Evolutionary conservation across 352 stramenopile species (phyloP), one percentile per base, ranked within the genome.

Genomic region (Globisporangium viniferum): DNA sequence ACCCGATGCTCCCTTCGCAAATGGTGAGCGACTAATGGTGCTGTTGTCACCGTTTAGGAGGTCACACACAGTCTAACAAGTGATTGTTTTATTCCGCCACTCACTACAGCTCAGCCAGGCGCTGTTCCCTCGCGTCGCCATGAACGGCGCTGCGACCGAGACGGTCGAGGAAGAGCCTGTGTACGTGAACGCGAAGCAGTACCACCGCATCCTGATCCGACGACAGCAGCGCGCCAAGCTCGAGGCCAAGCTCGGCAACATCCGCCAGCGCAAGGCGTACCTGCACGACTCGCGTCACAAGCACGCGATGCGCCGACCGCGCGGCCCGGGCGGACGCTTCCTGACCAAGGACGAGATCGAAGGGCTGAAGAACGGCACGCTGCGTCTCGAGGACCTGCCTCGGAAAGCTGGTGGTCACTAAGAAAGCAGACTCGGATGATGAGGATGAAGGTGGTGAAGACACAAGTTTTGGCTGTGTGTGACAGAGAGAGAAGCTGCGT

Each of bases 101-200:
- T 15, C 3, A 44, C 9, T 57, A n/a, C 62, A 90, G 70, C 67
- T 90, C 15, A 86, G 79, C 67, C 82, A 77, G 55, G 69, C 75
- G 10, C 74, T 91, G 39, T 89, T 92, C 59, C 77, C 80, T 31
- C 82, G 86, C 61, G 81, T 87, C 62, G 76, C 81, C 2, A 69
- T 69, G 10, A 64, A 68, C 31, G 77, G 74, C 46, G 64, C 80
- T 1, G 55, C 69, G 4, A 77, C 62, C 29, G 81, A 93, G 64
- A 77, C 86, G 68, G 73, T 84, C 3, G 89, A 97, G 39, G 89
- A 97, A 69, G 88, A 95, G 59, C 89, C 89, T 5, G 87, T 97
- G 46, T 97, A 96, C 69, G 90, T 97, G 46, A 97, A 97, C 68
- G 90, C 88, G 59, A 97, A 97, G 77, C 90, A 97, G 70, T 97